phyloP scores from a whole-genome alignment of 2,329 filamentous ascomycete genomes.

The Cladosporium phlei region DNA sequence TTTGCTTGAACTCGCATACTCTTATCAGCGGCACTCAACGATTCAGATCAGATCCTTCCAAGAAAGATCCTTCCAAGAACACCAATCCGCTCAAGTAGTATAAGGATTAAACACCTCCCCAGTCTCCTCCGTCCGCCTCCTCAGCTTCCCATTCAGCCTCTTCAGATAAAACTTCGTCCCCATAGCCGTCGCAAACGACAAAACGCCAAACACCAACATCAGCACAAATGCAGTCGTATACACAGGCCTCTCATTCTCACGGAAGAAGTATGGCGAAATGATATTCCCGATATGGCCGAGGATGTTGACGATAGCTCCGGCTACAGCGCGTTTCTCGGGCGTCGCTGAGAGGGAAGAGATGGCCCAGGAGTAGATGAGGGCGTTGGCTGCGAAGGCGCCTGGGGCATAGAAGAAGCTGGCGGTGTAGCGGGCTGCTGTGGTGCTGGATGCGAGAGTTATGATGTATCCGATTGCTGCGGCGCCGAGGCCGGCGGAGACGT shows the following conservation, averaged over 20 bases:
- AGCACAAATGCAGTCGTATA: constrained; percentile 13
- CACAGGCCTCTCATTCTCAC: constrained; percentile 10
- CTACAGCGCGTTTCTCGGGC: constrained; percentile 43
- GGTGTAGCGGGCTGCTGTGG: constrained; percentile 21
- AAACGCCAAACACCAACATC: constrained; percentile 11
- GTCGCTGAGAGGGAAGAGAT: constrained; percentile 32
- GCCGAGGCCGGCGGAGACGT: constrained; percentile 11
- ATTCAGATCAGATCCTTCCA: too few relatives aligned
- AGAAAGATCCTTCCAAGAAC: too few relatives aligned
- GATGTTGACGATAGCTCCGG: constrained; percentile 47
- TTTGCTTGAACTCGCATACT: too few relatives aligned
- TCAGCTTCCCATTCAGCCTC: constrained; percentile 11
- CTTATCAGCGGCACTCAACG: too few relatives aligned
- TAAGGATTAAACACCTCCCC: constrained; percentile 1
- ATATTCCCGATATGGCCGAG: constrained; percentile 40
- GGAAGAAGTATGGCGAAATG: constrained; percentile 39
- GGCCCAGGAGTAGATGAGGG: constrained; percentile 35
- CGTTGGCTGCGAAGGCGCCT: constrained; percentile 34
- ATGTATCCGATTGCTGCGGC: constrained; percentile 1
- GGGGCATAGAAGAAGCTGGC: constrained; percentile 33
- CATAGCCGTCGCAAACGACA: constrained; percentile 5
- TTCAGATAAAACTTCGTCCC: constrained; percentile 14
- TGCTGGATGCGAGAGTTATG: not conserved
- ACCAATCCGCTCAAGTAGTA: not conserved
- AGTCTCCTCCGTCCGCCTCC: not conserved